Percentiles rank a stretch among this genome's conserved stretches.
Evolutionary conservation across 495 filamentous ascomycete species (phyloP).

Genomic region (Lophium mytilinum): DNA sequence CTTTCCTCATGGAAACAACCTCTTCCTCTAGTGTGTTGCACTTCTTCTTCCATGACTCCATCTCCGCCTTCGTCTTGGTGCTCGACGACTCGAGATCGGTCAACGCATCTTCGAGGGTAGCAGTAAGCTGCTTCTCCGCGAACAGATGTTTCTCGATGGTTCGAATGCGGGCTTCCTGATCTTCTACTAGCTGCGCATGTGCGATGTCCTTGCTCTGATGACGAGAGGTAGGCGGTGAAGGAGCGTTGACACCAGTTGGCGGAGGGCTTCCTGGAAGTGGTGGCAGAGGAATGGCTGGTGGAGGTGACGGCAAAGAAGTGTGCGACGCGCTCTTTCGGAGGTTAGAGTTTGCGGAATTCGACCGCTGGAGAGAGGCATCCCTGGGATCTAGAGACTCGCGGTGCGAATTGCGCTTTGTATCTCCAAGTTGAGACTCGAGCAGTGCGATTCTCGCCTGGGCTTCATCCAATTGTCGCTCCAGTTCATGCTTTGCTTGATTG

Average conservation of each 20-base stretch:
- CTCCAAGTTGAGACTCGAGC: slow-evolving; percentile 60
- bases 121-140: slow-evolving; percentile 92
- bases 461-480: slow-evolving; percentile 50
- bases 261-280: slow-evolving; percentile 60
- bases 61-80: slow-evolving; percentile 76
- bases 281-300: slow-evolving; percentile 85
- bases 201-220: slow-evolving; percentile 78
- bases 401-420: slow-evolving; percentile 36
- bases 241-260: slow-evolving; percentile 31
- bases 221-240: slow-evolving; percentile 44
- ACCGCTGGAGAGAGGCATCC: slow-evolving; percentile 52
- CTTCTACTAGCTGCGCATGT: slow-evolving; percentile 68
- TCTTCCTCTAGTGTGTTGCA: slow-evolving; percentile 70
- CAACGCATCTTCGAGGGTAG: slow-evolving; percentile 88
- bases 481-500: slow-evolving; percentile 41
- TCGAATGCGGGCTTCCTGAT: slow-evolving; percentile 87
- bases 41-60: slow-evolving; percentile 84
- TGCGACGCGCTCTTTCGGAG: slow-evolving; percentile 82
- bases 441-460: slow-evolving; percentile 52
- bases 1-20: slow-evolving; percentile 60
- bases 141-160: slow-evolving; percentile 95
- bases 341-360: slow-evolving; percentile 67
- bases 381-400: slow-evolving; percentile 35
- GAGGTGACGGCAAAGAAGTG: slow-evolving; percentile 79
- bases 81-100: slow-evolving; percentile 83